Evolutionary conservation across 495 filamentous ascomycete genomes (phyloP), one percentile per base, ranked within the genome.

Genomic region (Aspergillus heteromorphus): DNA sequence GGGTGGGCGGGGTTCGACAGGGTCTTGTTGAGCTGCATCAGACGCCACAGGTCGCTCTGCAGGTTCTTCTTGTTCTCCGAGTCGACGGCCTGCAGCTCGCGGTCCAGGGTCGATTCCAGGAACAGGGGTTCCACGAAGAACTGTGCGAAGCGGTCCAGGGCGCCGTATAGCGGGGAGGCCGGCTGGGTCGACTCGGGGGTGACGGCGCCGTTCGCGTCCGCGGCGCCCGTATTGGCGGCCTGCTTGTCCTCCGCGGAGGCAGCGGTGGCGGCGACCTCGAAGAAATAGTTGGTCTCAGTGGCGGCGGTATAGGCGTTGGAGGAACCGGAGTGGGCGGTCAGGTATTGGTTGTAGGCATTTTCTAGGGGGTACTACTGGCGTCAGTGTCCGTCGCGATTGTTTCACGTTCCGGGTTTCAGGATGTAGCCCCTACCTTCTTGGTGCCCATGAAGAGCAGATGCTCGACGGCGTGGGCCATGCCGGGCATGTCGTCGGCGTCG

Each of bases 11-110:
- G 83, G 70, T 92, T 99, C 20, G 92, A 91, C 10, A 95, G 73
- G 1, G 89, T 87, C 71, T 96, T 97, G 64, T 88, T 88, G 27
- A 99, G 79, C 66, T 99, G 93, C 69, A 92, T 84, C 54, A 96
- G 70, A 18, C 93, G 86, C 95, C 95, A 99, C 54, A 82, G 75
- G 67, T 99, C 93, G 69, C 82, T 95, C 73, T 99, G 93, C 20
- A 99, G 80, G 58, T 99, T 99, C 78, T 99, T 97, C 79, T 99
- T 99, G 73, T 97, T 96, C 67, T 99, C 93, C 0, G 93, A 97
- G 71, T 99, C 93, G 17, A 99, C 93, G 17, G 93, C 93, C 55
- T 77, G 82, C 55, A 99, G 75, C 72, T 99, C 93, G 25, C 93
- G 84, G 58, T 99, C 93, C 38, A 99, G 68, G 2, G 92, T 96